Evolutionary conservation across 139 green algal genomes (phyloP).

Genomic region (Chlorella sp.): DNA sequence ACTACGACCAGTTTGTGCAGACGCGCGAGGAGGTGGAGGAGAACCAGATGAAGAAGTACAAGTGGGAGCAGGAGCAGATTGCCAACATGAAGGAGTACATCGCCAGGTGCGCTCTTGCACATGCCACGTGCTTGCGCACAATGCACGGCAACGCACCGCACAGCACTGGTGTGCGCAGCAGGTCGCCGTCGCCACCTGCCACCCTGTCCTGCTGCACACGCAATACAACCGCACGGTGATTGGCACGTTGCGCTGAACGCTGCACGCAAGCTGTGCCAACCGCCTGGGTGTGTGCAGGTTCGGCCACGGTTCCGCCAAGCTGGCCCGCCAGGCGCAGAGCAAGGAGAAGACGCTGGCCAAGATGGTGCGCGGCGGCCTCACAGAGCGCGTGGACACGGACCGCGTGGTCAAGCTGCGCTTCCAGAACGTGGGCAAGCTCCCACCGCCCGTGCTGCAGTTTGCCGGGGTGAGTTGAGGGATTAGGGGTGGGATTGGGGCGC

Average conservation of each 20-base stretch:
- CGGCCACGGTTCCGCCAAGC: constrained; percentile 85
- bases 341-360: constrained; percentile 97
- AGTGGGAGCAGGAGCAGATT: constrained; percentile 77
- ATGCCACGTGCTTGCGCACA: no score
- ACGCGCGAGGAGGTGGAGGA: constrained; percentile 85
- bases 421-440: constrained; percentile 85
- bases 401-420: constrained; percentile 79
- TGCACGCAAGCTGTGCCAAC: neutral
- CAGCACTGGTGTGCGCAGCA: no score
- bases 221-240: no score
- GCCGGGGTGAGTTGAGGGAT: constrained; percentile 28
- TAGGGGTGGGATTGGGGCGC: no score
- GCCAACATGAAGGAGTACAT: constrained; percentile 85
- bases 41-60: constrained; percentile 89
- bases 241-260: no score
- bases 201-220: no score
- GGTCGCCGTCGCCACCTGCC: no score
- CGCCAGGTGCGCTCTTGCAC: no score
- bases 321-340: constrained; percentile 83
- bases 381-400: constrained; percentile 51
- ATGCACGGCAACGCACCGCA: no score
- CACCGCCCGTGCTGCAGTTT: constrained; percentile 89
- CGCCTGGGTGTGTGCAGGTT: constrained; percentile 34
- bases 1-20: constrained; percentile 87
- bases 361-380: constrained; percentile 14